Evolutionary conservation across 352 stramenopile genomes (phyloP), one percentile per base, ranked within the genome.

Genomic region (Phytopythium delawarense): DNA sequence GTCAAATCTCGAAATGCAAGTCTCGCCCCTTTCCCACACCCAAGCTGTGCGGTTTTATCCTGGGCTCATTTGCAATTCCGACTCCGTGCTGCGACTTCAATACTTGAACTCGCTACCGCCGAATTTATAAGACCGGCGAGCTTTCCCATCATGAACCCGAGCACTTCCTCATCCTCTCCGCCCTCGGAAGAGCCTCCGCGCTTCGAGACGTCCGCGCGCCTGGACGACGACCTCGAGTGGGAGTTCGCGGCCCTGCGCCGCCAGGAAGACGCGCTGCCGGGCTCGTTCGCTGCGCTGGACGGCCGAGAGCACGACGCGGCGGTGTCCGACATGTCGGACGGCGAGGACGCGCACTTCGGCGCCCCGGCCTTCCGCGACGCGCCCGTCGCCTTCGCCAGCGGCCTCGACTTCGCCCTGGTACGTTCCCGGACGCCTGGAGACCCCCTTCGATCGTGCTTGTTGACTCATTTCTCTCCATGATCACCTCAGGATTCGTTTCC

Each of bases 321-420:
- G 16, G 37, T 18, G 15, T 25, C 59, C 7, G 72, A 63, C 40
- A 45, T 45, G 23, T 40, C 39, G 25, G 30, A 69, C 40, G 32
- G n/a, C 9, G 35, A 59, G 44, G 50, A 45, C 44, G 25, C 48
- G 48, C 53, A 59, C 49, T 63, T 63, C 18, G 61, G 57, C 16
- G 49, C 71, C n/a, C 66, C 63, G 35, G 66, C 74, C 60, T 84
- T 80, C 59, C 74, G 76, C 35, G 76, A 84, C 71, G 72, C 69
- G 2, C 54, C 74, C 34, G 76, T 80, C 70, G 69, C 75, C 58
- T 85, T 85, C 61, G 67, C 74, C 0, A 75, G 65, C 30, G 53
- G 59, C 50, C 58, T 63, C 58, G 55, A 44, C 55, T 54, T 54
- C 5, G 48, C 48, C 15, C 55, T 61, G 55, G 55, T 61, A 50